Evolutionary conservation across 192 early-diverging fungal genomes (phyloP).

Genomic region (Rhizophagus prolifer): DNA sequence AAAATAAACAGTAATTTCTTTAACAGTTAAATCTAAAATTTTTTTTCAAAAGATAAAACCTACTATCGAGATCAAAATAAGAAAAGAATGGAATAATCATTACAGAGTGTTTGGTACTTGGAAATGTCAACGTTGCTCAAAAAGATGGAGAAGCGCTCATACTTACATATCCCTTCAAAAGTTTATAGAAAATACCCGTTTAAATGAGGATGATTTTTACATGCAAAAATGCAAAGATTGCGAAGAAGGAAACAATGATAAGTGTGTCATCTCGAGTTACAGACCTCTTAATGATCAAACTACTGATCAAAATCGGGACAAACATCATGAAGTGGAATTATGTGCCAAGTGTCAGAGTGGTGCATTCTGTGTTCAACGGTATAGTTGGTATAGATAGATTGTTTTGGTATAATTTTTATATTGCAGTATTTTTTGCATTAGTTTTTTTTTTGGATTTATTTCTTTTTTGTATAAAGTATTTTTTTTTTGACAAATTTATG

Average conservation of each 20-base stretch:
- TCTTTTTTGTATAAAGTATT: too few species aligned
- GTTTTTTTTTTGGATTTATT: too few species aligned
- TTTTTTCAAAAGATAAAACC: too few species aligned
- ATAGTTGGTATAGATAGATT: too few species aligned
- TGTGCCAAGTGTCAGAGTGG: conserved; percentile 1
- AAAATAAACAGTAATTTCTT: too few species aligned
- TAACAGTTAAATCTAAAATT: too few species aligned
- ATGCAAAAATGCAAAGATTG: conserved; percentile 11
- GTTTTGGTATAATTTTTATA: too few species aligned
- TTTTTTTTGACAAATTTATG: too few species aligned
- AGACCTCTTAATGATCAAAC: background rate
- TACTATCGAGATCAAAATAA: background rate
- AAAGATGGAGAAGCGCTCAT: conserved; percentile 16
- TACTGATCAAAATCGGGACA: background rate
- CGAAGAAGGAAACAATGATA: background rate
- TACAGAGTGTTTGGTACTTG: conserved; percentile 16
- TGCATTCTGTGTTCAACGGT: too few species aligned
- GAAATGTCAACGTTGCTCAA: conserved; percentile 8
- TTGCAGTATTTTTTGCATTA: too few species aligned
- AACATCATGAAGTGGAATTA: background rate
- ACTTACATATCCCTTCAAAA: conserved; percentile 25
- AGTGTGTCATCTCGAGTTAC: background rate
- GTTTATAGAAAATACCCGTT: conserved; percentile 1
- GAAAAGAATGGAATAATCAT: background rate
- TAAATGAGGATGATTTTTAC: background rate